Evolutionary conservation across 139 green algal species (phyloP), one percentile per base, ranked within the genome.

Genomic region (Parachlorella kessleri): DNA sequence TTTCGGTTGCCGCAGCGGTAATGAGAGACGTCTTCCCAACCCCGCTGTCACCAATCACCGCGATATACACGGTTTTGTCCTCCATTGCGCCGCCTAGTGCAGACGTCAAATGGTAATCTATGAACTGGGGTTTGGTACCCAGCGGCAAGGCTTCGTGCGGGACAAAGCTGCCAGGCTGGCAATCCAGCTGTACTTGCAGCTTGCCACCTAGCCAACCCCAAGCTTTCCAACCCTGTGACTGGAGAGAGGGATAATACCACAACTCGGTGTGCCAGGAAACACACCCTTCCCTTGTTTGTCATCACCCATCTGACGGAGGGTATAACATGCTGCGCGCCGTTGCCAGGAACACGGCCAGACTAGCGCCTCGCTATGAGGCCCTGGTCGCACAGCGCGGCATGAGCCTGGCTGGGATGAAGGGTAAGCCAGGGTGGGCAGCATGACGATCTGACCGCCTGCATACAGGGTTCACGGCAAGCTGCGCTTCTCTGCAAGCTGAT

Each of bases 1-100:
- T 87, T 68, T 98, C 93, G 0, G 90, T 93, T 28, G 91, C 89
- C 9, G 89, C 91, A 6, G 91, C 86, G 3, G 85, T 88, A 69
- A 98, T 95, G 6, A 98, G 80, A 6, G 84, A 92, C n/a, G 91
- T 95, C 76, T 97, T 97, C 53, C 94, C 94, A 10, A 94, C 94
- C 21, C 87, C 86, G 8, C 72, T 39, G 74, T 97, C 90, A 21
- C 93, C 92, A 37, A 94, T 67, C 36, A 96, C 92, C 3, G 54
- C 38, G 38, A 88, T 85, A 55, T 70, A 64, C 32, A 85, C 79
- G 6, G 79, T 82, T 9, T n/a, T 55, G 77, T 73, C 68, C 37
- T 32, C 37, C 68, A 74, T 74, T n/a, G 38, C 21, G 10, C 23
- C n/a, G 9, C 1, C 21, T 42, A 42, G 66, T 23, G 30, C 66